Base-by-base conservation (phyloP, 176 grass and related monocot genomes). In the Tillandsia leiboldiana region DNA sequence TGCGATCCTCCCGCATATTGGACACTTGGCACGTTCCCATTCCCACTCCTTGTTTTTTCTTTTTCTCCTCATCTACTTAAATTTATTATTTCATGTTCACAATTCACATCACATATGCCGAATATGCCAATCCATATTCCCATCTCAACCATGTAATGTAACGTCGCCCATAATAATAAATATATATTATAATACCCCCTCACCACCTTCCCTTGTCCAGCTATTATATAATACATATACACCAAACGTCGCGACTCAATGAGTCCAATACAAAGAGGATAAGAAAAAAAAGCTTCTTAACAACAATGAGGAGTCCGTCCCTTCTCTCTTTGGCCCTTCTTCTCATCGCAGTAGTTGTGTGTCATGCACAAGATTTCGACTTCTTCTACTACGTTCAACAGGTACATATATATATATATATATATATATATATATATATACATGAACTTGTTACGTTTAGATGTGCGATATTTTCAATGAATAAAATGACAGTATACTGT, bases 341-440 rank as follows among this genome's bases (percentile, higher is more conserved):
- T 24, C 64, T 87, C 53, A 23, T 75, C 57, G 51, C 87, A 11
- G 73, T 52, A 26, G 57, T 53, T 26, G 72, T 74, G 9, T 73
- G 54, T 66, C 70, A 49, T 10, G 64, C 83, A n/a, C 75, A 83
- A 81, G 81, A 81, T 81, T 95, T 84, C 78, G 91, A 90, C 51
- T 96, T 96, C 84, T 90, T 96, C 79, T 96, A 85, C 79, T 86
- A 90, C 51, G 87, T 96, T 53, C 77, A 83, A 26, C 87, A 90
- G 72, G 87, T 82, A 51, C 33, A 51, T 53, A 9, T 53, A 62
- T 10, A 9, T 2, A 24, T 10, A 9, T 20, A 20, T 20, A 51
- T 53, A 9, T 53, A 62, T 10, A 9, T 2, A 24, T 20, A 20
- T 20, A 51, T 53, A 9, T 53, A 62, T 10, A 9, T 2, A 24